Conservation (phyloP, 2,329 filamentous ascomycete species). For the Rosellinia necatrix region DNA sequence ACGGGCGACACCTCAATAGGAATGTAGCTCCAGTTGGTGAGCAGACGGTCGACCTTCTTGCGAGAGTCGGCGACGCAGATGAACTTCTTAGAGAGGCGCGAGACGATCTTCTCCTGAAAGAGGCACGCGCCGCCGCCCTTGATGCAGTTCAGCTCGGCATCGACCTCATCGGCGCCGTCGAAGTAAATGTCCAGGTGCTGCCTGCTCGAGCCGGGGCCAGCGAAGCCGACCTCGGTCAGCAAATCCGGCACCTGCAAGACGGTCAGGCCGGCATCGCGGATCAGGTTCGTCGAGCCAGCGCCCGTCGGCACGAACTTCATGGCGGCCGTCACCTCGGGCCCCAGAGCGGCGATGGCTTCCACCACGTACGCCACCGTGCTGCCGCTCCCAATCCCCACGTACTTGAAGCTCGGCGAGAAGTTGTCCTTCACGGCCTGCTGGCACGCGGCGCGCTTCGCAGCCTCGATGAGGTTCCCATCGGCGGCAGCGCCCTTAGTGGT, state of each 20-base stretch:
- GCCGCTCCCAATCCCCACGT: conserved; percentile 83
- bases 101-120: conserved; percentile 97
- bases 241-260: conserved; percentile 80
- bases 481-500: conserved; percentile 19
- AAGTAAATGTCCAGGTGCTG: conserved; percentile 83
- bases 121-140: conserved; percentile 97
- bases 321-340: conserved; percentile 54
- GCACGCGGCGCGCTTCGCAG: conserved; percentile 76
- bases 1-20: conserved; percentile 94
- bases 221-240: conserved; percentile 54
- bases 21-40: conserved; percentile 77
- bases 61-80: conserved; percentile 91
- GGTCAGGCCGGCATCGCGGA: conserved; percentile 75
- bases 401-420: conserved; percentile 80
- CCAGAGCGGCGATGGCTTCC: conserved; percentile 73
- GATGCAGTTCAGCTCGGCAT: conserved; percentile 92
- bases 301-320: conserved; percentile 94
- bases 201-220: conserved; percentile 48
- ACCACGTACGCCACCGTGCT: conserved; percentile 86
- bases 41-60: conserved; percentile 79
- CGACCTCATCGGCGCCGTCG: conserved; percentile 96
- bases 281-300: conserved; percentile 86
- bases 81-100: conserved; percentile 81
- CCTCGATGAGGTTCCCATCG: conserved; percentile 58
- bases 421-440: conserved; percentile 68